A percentile compares a stretch with the other conserved stretches of the same genome.
These are phyloP conservation scores for Penicillium cosmopolitanum DNA, from an alignment of 495 filamentous ascomycete genomes.

Conservation along the genomic window DNA sequence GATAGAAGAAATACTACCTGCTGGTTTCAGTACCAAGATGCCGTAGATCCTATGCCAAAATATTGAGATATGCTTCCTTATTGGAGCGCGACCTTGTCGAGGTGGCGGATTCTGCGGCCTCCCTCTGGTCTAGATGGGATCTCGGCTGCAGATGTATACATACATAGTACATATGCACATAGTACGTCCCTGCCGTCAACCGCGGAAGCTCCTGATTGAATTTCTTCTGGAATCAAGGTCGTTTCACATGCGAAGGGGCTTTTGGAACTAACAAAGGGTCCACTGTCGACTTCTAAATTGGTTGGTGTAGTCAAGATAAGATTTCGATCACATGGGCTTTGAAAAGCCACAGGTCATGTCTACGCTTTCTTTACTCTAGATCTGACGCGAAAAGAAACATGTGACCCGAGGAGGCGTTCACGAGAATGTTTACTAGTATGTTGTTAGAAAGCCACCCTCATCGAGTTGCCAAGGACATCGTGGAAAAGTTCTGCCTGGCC, in stretches of 20 bases:
- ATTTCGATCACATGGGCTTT: conserved; percentile 21
- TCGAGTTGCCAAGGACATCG: not conserved
- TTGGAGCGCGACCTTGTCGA: conserved; percentile 1
- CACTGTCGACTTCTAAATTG: not conserved
- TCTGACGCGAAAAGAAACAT: conserved; percentile 15
- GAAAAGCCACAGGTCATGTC: conserved; percentile 16
- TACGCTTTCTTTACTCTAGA: conserved; percentile 11
- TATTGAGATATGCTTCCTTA: not conserved
- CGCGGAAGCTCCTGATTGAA: conserved; percentile 21
- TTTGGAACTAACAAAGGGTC: not conserved
- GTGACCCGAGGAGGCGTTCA: not conserved
- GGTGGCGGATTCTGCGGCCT: conserved; percentile 14
- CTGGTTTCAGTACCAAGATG: conserved; percentile 5
- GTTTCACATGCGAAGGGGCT: conserved; percentile 19
- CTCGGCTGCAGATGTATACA: conserved; percentile 11
- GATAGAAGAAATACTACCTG: conserved; percentile 12
- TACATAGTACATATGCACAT: not conserved
- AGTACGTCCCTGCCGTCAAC: conserved; percentile 3
- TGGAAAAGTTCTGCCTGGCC: no score
- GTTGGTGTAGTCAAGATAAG: conserved; percentile 21
- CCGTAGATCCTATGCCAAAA: conserved; percentile 6
- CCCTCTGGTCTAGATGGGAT: conserved; percentile 1
- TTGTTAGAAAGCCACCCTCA: not conserved
- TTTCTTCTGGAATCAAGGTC: not conserved
- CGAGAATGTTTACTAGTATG: no score